Evolutionary conservation across 2,329 filamentous ascomycete species (phyloP), one percentile per base, ranked within the genome.

Genomic region (Epichloe typhina): DNA sequence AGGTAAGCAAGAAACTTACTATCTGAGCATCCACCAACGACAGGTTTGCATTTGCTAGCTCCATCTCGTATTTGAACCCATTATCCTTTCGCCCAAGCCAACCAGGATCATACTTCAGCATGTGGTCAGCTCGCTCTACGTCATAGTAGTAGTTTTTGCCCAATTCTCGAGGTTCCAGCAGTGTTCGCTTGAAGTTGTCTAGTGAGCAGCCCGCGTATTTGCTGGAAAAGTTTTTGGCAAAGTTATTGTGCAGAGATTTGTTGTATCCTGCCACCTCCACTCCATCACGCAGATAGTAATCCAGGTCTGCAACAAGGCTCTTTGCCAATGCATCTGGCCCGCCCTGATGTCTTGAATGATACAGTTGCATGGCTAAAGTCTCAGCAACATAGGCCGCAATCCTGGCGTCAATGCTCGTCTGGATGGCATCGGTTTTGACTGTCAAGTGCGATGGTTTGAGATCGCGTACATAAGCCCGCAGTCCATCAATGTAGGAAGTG

Each of bases 1-100:
- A 7, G 36, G 6, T 3, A 4, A 15, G 13, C 59, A 69, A 57
- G 26, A 38, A 39, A 72, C 83, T 69, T 73, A 87, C 83, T 56
- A 93, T 83, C 70, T 98, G 89, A 23, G 91, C 87, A 64, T 97
- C 89, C 36, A 98, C 88, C 36, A 95, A 73, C 23, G 90, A 95
- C 49, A 98, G 66, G 65, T 98, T 97, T 55, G 85, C 72, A 65
- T 98, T 98, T 41, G 91, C 93, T 54, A 82, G 82, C 60, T 83
- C 79, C 68, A 98, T 84, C 63, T 98, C 93, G 46, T 79, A 77
- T 54, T 79, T 77, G 67, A 95, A 95, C 0, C 90, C 90, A 59
- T 84, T 78, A 50, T 80, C 76, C 57, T 71, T 75, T 56, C 72
- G 74, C 42, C 84, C 84, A 49, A 71, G 71, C 93, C 93, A 98